Base-by-base conservation (phyloP, 2,329 filamentous ascomycete genomes). In the Amauroascus niger region DNA sequence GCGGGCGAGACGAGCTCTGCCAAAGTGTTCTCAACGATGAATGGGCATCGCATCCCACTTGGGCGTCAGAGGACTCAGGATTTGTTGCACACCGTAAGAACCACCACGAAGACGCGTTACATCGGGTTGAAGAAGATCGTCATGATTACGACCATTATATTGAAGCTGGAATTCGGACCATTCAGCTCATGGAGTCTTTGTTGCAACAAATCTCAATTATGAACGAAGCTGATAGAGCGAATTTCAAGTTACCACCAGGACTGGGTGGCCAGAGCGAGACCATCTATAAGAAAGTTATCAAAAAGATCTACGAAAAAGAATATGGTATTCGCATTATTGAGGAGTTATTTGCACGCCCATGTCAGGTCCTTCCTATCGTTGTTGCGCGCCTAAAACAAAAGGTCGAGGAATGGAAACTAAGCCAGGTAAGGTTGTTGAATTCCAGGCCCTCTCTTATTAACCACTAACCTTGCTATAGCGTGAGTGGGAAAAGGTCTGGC, bases 121-220 rank as follows among this genome's bases (percentile, higher is more conserved):
- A 98, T 66, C 80, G 93, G 18, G 96, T 98, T 57, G 93, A 98
- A 70, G 93, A 98, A 70, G 93, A 98, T 68, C 86, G 93, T 3
- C 93, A 98, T 65, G 93, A 98, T 66, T 98, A 98, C 63, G 93
- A 98, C 69, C 95, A 94, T 72, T 93, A 96, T 66, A 97, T 98
- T 51, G 93, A 98, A 71, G 87, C 88, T 7, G 95, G 93, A 64
- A 81, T 86, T 57, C 90, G 95, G 61, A 96, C 93, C 48, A 95
- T 98, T 55, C 93, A 97, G 69, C 82, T 98, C 3, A 81, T 98
- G 39, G 91, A 97, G 67, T 93, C 93, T 0, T 88, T 97, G 55
- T 89, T 88, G 1, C 89, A 95, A 64, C 86, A 94, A 64, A 87
- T 98, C 70, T 77, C 90, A 14, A 83, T 86, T 40, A 85, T 96